A percentile compares a stretch with the other conserved stretches of the same genome.
These are phyloP conservation scores for Lactarius evosmus DNA, from an alignment of 768 basidiomycete genomes.

Conservation along the genomic window DNA sequence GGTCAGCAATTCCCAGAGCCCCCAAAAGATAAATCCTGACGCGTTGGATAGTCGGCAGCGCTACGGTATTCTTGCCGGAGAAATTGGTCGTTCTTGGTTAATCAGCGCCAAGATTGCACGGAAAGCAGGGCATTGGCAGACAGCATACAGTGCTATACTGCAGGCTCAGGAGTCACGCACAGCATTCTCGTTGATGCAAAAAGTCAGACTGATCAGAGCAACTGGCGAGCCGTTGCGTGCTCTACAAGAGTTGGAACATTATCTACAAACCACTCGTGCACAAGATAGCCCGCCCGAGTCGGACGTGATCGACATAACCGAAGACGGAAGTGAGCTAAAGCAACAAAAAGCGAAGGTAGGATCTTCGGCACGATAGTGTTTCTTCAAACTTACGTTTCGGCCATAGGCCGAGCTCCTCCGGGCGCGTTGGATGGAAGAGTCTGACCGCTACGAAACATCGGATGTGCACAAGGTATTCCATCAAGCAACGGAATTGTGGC, in stretches of 20 bases:
- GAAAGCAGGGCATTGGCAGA: conserved; percentile 93
- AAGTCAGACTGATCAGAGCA: conserved; percentile 78
- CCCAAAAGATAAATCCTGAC: neutral
- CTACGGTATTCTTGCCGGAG: conserved; percentile 17
- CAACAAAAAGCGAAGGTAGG: conserved; percentile 68
- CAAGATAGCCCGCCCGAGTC: conserved; percentile 30
- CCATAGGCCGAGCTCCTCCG: conserved; percentile 70
- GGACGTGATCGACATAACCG: conserved; percentile 56
- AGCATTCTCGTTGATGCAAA: conserved; percentile 82
- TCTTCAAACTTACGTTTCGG: neutral
- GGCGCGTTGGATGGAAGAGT: conserved; percentile 91
- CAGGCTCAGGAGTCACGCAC: conserved; percentile 77
- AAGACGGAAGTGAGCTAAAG: conserved; percentile 49
- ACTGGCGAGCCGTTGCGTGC: conserved; percentile 81
- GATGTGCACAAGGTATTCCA: conserved; percentile 59
- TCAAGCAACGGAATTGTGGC: conserved; percentile 46
- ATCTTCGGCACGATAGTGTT: neutral
- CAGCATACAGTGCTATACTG: conserved; percentile 91
- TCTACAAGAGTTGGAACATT: conserved; percentile 79
- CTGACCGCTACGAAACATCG: conserved; percentile 70
- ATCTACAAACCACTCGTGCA: conserved; percentile 44
- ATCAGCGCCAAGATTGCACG: conserved; percentile 93
- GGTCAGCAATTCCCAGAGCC: conserved; percentile 40
- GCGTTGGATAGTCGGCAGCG: conserved; percentile 11
- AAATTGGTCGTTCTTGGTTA: conserved; percentile 83